Percentiles rank a stretch among this genome's conserved stretches.
Conservation (phyloP, 2,329 filamentous ascomycete genomes). For the Clathrospora elynae region DNA sequence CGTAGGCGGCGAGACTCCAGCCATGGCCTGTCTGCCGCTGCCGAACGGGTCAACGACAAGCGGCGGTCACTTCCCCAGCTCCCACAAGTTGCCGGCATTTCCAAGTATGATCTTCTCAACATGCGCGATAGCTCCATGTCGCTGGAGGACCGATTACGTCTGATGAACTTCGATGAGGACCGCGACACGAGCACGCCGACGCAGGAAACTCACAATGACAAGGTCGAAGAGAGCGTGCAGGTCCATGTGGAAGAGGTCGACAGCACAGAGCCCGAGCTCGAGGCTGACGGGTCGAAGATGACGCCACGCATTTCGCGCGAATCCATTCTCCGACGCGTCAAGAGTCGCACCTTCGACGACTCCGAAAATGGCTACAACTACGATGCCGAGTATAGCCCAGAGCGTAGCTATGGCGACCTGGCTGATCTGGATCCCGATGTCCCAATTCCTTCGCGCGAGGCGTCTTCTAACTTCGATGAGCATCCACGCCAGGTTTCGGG, state of each 20-base stretch:
- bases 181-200: conserved; percentile 46
- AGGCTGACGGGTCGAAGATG: conserved; percentile 63
- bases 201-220: conserved; percentile 42
- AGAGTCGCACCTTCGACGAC: conserved; percentile 65
- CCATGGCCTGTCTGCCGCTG: conserved; percentile 68
- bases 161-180: conserved; percentile 79
- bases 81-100: conserved; percentile 68
- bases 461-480: conserved; percentile 62
- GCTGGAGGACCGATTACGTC: conserved; percentile 80
- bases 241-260: conserved; percentile 41
- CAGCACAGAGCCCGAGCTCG: conserved; percentile 40
- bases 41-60: conserved; percentile 71
- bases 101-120: conserved; percentile 77
- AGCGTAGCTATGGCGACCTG: conserved; percentile 60
- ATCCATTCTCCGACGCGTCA: conserved; percentile 87
- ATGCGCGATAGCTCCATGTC: conserved; percentile 77
- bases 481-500: conserved; percentile 66
- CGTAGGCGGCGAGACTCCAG: conserved; percentile 61
- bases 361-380: conserved; percentile 48
- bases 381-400: conserved; percentile 59
- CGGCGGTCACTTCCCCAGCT: conserved; percentile 74
- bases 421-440: conserved; percentile 79
- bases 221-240: conserved; percentile 32
- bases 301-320: conserved; percentile 88
- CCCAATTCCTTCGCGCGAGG: conserved; percentile 85